Base-by-base conservation (phyloP, 2,329 filamentous ascomycete genomes). In the Fusarium luffae region DNA sequence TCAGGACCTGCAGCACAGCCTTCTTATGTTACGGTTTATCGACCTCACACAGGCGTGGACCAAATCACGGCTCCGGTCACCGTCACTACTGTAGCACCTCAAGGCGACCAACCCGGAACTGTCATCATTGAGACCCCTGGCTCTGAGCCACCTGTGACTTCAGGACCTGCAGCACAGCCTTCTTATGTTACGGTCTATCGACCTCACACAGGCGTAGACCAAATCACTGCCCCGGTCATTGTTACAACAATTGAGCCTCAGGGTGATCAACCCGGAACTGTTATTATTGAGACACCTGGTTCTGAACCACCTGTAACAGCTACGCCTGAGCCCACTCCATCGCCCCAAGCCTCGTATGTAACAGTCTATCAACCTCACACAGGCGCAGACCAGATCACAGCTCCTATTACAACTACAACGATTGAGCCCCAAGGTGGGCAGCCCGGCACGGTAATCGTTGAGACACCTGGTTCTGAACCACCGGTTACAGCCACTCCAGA, bases 391-490 rank as follows among this genome's bases (percentile, higher is more conserved):
- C 32, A 34, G 8, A 34, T 34, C 32, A 34, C 32, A 18, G 32
- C 32, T 18, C 32, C 32, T 16, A 5, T 34, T 9, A 18, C 32
- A 8, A 18, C 18, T 34, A 34, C 32, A 34, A 34, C 61, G 0
- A 37, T 66, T 13, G 28, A 44, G 8, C 64, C 64, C 8, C 28
- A 63, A 6, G 66, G 63, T 4, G 49, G 37, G 3, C 41, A 56
- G 8, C 67, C 62, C 5, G 67, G 67, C 27, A 69, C 67, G 0
- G 55, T 67, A 3, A 66, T 68, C 7, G 64, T 66, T 23, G 63
- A 60, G 16, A 66, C 60, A 1, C 63, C 49, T 3, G 41, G 46
- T 6, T 51, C 42, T 5, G 32, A 42, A 10, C 54, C 51, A 18
- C 50, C 8, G 4, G 16, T 34, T 10, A 58, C 47, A 11, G 7